Percentiles rank a stretch among this genome's conserved stretches.
Evolutionary conservation across 208 protist genomes (phyloP).

Genomic region (Trypanosoma lewisi): DNA sequence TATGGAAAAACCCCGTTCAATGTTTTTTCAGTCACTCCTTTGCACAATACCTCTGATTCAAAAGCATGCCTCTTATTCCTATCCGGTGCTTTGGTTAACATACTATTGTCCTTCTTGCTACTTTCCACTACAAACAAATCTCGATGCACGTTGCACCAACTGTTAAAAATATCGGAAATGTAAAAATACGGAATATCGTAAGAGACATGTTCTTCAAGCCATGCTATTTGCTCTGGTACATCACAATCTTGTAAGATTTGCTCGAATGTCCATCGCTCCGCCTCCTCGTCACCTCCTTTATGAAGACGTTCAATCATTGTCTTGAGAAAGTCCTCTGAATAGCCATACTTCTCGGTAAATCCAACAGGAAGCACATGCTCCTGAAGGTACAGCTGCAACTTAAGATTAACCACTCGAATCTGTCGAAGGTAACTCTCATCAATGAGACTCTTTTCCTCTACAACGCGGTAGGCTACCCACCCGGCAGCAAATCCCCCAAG

Average conservation of each 20-base stretch:
- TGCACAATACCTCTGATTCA: constrained; percentile 60
- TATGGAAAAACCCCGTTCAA: constrained; percentile 71
- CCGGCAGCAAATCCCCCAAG: constrained; percentile 66
- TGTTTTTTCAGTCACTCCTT: constrained; percentile 66
- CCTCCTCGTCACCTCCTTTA: constrained; percentile 39
- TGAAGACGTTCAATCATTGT: constrained; percentile 46
- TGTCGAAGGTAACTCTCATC: constrained; percentile 34
- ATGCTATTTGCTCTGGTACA: constrained; percentile 70
- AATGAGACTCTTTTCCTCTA: constrained; percentile 47
- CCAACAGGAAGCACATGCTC: constrained; percentile 37
- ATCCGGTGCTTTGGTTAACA: not conserved
- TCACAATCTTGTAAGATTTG: constrained; percentile 70
- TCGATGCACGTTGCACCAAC: constrained; percentile 67
- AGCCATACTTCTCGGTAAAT: constrained; percentile 58
- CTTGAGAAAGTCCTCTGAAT: constrained; percentile 43
- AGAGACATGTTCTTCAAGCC: constrained; percentile 75
- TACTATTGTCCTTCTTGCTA: not conserved
- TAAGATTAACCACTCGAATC: constrained; percentile 56
- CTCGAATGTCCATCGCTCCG: constrained; percentile 75
- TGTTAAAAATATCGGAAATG: constrained; percentile 83
- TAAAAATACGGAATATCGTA: constrained; percentile 90
- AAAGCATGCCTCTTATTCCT: constrained; percentile 32
- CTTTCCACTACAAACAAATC: constrained; percentile 26
- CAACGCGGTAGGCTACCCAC: constrained; percentile 47
- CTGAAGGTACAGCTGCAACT: constrained; percentile 54